Evolutionary conservation across 257 asterid genomes (phyloP).

Genomic region (Plectranthus barbatus): DNA sequence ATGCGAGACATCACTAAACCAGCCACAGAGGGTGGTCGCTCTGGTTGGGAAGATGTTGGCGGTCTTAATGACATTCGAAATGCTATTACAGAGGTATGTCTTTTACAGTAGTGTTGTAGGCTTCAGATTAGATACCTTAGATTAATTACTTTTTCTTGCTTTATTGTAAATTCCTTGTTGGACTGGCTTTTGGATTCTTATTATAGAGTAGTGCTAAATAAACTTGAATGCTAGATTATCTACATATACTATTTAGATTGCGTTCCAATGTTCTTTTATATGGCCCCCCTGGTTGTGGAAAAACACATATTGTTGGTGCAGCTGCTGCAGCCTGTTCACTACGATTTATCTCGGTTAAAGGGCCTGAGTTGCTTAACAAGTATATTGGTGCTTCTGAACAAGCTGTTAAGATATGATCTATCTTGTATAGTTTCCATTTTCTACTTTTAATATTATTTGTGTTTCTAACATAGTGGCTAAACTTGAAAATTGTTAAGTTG

Average conservation of each 20-base stretch:
- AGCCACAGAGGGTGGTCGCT: slow-evolving; percentile 58
- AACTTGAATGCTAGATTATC: background rate
- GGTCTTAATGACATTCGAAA: slow-evolving; percentile 81
- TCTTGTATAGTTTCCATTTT: slow-evolving; percentile 3
- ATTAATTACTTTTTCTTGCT: background rate
- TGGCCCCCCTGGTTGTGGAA: slow-evolving; percentile 99
- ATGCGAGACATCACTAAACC: slow-evolving; percentile 93
- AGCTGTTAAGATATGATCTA: slow-evolving; percentile 58
- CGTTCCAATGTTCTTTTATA: slow-evolving; percentile 93
- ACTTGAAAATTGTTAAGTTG: too few relatives aligned
- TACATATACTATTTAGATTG: slow-evolving; percentile 60
- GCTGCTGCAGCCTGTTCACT: slow-evolving; percentile 97
- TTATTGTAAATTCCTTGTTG: background rate
- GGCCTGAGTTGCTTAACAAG: slow-evolving; percentile 94
- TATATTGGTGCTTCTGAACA: slow-evolving; percentile 99
- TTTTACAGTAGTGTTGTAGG: background rate
- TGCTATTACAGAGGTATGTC: slow-evolving; percentile 69
- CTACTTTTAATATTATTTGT: background rate
- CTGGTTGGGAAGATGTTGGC: slow-evolving; percentile 99
- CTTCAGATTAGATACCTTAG: background rate
- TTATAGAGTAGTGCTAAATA: background rate
- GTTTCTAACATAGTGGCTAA: too few relatives aligned
- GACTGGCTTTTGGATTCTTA: background rate
- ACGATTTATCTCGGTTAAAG: slow-evolving; percentile 93
- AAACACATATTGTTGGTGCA: slow-evolving; percentile 96